These are phyloP conservation scores for Hawksworthiomyces lignivorus DNA, from an alignment of 2,329 filamentous ascomycete genomes.

Conservation along the genomic window DNA sequence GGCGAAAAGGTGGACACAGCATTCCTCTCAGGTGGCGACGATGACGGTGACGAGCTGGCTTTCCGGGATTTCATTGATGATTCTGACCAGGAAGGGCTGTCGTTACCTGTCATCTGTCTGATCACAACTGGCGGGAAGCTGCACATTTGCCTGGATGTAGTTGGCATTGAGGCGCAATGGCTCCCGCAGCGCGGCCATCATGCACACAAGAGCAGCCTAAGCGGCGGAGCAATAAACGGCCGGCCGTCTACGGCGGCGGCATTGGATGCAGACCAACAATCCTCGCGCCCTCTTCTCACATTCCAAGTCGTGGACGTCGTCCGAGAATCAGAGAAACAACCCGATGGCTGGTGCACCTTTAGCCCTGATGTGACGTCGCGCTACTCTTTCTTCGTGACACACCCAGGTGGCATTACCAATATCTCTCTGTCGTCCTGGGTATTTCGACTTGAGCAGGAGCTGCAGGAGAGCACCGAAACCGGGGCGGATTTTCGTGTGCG, in stretches of 20 bases:
- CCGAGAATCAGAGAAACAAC: slow-evolving; percentile 43
- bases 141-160: slow-evolving; percentile 53
- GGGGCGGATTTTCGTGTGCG: slow-evolving; percentile 56
- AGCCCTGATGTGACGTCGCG: slow-evolving; percentile 53
- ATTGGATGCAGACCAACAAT: slow-evolving; percentile 26
- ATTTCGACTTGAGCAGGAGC: slow-evolving; percentile 54
- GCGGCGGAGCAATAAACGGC: background rate
- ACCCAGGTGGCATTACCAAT: slow-evolving; percentile 51
- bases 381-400: slow-evolving; percentile 56
- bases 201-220: slow-evolving; percentile 8
- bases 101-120: slow-evolving; percentile 51
- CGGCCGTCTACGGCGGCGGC: slow-evolving; percentile 31
- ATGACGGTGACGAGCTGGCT: slow-evolving; percentile 45
- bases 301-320: slow-evolving; percentile 58
- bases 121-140: slow-evolving; percentile 54
- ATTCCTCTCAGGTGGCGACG: slow-evolving; percentile 56
- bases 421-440: slow-evolving; percentile 56
- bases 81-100: slow-evolving; percentile 51
- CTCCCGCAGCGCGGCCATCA: slow-evolving; percentile 47
- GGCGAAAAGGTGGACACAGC: slow-evolving; percentile 54
- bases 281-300: slow-evolving; percentile 44
- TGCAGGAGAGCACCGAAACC: slow-evolving; percentile 46
- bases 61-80: slow-evolving; percentile 32
- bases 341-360: slow-evolving; percentile 56
- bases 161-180: slow-evolving; percentile 60